phyloP scores from a whole-genome alignment of 306 rosid species.

The Rosa rugosa region DNA sequence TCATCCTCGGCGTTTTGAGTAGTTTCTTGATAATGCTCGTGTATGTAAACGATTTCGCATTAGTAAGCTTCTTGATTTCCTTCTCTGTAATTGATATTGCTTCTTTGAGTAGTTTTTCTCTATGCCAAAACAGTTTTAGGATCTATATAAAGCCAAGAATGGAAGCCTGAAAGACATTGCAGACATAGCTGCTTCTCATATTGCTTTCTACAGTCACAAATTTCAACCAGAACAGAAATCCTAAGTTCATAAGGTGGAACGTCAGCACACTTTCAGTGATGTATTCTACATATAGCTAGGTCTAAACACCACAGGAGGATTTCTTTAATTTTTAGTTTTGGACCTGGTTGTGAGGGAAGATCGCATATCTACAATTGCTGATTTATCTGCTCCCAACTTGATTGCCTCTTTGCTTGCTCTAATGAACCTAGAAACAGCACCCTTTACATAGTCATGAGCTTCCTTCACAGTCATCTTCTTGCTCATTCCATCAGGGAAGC shows the following conservation, averaged over 20 bases:
- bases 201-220: neutral
- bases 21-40: neutral
- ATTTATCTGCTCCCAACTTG: slow-evolving; percentile 78
- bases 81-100: neutral
- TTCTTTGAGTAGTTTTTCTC: neutral
- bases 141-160: neutral
- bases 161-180: neutral
- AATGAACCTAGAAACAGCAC: slow-evolving; percentile 89
- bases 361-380: slow-evolving; percentile 99
- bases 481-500: slow-evolving; percentile 86
- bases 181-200: neutral
- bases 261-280: slow-evolving; percentile 1
- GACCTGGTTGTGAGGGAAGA: slow-evolving; percentile 97
- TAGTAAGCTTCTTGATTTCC: neutral
- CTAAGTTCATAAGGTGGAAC: slow-evolving; percentile 17
- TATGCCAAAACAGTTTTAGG: neutral
- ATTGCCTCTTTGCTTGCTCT: slow-evolving; percentile 96
- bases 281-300: slow-evolving; percentile 6
- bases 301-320: neutral
- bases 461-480: slow-evolving; percentile 79
- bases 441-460: slow-evolving; percentile 71
- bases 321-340: slow-evolving; percentile 22
- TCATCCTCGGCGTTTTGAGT: neutral
- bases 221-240: neutral
- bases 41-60: neutral